Base-by-base conservation (phyloP, 2,329 filamentous ascomycete genomes). In the Trichoderma brevicompactum region DNA sequence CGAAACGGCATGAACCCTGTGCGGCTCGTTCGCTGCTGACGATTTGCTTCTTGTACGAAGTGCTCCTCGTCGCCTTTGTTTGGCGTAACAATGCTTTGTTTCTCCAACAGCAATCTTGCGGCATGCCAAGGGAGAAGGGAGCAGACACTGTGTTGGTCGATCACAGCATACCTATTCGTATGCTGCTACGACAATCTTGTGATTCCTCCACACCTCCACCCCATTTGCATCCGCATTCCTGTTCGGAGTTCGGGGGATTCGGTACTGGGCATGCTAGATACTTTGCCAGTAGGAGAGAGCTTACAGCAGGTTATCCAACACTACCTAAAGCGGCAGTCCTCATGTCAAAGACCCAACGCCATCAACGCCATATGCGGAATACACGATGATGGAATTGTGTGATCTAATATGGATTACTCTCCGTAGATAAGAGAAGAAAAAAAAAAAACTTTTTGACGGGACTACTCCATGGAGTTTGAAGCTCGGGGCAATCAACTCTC, bases 201-300 rank as follows among this genome's bases (percentile, higher is more conserved):
- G 48, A 60, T 34, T 61, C 48, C 58, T 49, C 49, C 58, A 41
- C 46, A 38, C 58, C 46, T 52, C 58, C 58, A 52, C 54, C 6
- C 48, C 58, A 34, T 50, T 40, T n/a, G 34, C 58, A 61, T 34
- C 58, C 46, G 58, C 46, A 19, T 34, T 32, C 36, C 36, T 49
- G 12, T 34, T 32, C 56, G 19, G 56, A 50, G 28, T 38, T 38
- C 10, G 36, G 36, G 10, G 36, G 6, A 10, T 43, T 6, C 40
- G 12, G 40, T 43, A 43, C 23, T 28, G 23, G 23, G 5, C 23
- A 28, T 28, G 23, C 23, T 28, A n/a, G n/a, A n/a, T n/a, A 28
- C 23, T 28, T 28, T 28, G 23, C 23, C 23, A 6, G 28, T 19
- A 53, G 32, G 5, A 36, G 10, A 41, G 17, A 40, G 34, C 52